Evolutionary conservation across 1,139 yeast genomes (phyloP).

Genomic region (Geotrichum phurueaensis): DNA sequence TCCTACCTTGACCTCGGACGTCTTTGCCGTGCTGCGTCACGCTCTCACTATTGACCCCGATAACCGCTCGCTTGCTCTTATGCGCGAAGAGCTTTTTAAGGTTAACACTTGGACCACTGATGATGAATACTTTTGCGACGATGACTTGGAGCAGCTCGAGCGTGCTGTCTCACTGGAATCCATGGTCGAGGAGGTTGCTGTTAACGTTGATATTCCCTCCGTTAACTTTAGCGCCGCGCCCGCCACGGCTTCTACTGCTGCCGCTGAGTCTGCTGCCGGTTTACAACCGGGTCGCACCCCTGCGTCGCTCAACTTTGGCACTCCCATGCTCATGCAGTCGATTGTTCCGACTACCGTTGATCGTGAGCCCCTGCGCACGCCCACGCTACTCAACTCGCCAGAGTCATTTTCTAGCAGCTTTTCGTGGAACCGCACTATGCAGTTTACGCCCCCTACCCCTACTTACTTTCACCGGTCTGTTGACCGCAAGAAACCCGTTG

Average conservation of each 20-base stretch:
- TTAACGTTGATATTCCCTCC: constrained; percentile 1
- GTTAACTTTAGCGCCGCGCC: constrained; percentile 16
- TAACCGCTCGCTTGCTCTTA: constrained; percentile 60
- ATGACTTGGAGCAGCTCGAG: constrained; percentile 26
- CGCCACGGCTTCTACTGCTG: constrained; percentile 27
- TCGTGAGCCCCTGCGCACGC: constrained; percentile 42
- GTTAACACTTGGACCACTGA: constrained; percentile 76
- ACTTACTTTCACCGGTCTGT: constrained; percentile 14
- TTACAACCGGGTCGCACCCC: constrained; percentile 17
- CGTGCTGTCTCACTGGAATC: constrained; percentile 5
- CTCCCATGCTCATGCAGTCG: constrained; percentile 14
- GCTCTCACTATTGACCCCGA: constrained; percentile 81
- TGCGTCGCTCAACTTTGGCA: constrained; percentile 2
- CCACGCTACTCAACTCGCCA: constrained; percentile 25
- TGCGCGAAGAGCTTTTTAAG: constrained; percentile 54
- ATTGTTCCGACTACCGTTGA: constrained; percentile 30
- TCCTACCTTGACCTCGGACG: constrained; percentile 81
- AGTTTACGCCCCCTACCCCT: constrained; percentile 35
- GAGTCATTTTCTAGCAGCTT: constrained; percentile 13
- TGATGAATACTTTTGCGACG: constrained; percentile 58
- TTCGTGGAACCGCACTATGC: constrained; percentile 35
- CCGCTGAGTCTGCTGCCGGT: constrained; percentile 14
- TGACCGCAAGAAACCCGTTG: constrained; percentile 16
- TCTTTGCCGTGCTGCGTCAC: constrained; percentile 73
- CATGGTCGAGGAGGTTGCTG: background rate